phyloP scores from a whole-genome alignment of 2,329 filamentous ascomycete genomes.

The Gyromitra esculenta region DNA sequence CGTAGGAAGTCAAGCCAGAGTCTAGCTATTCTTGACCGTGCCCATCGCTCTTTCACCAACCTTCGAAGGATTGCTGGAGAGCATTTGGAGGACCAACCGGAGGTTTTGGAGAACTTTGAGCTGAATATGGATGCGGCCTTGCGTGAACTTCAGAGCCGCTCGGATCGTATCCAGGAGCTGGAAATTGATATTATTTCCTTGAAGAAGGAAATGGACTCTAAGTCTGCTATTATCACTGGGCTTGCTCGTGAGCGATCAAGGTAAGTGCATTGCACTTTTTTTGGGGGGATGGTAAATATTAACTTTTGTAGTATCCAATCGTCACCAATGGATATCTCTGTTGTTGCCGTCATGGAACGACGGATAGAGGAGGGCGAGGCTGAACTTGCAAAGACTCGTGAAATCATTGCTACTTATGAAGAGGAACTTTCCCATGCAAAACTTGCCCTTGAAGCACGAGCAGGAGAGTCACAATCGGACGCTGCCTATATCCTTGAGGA shows the following conservation, averaged over 20 bases:
- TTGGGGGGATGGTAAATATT: conserved; percentile 69
- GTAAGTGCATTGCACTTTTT: conserved; percentile 57
- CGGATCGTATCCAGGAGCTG: conserved; percentile 88
- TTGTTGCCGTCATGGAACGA: conserved; percentile 85
- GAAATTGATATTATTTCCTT: conserved; percentile 83
- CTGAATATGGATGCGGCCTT: conserved; percentile 89
- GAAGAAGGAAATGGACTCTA: conserved; percentile 96
- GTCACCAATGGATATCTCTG: conserved; percentile 87
- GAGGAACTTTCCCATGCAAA: conserved; percentile 70
- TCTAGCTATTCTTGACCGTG: conserved; percentile 84
- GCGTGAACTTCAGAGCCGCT: conserved; percentile 86
- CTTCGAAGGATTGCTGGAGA: conserved; percentile 88
- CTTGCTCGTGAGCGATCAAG: conserved; percentile 92
- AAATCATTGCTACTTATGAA: conserved; percentile 77
- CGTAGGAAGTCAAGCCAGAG: conserved; percentile 93
- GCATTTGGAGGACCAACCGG: conserved; percentile 81
- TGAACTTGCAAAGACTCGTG: conserved; percentile 77
- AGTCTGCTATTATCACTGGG: conserved; percentile 94
- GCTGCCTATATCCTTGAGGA: conserved; percentile 52
- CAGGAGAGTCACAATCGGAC: conserved; percentile 52
- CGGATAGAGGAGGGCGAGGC: conserved; percentile 88
- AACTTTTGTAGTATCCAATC: conserved; percentile 58
- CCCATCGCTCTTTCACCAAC: conserved; percentile 88
- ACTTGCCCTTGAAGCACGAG: conserved; percentile 52
- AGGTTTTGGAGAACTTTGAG: conserved; percentile 91